phyloP scores from a whole-genome alignment of 768 basidiomycete genomes.

The Piloderma croceum region DNA sequence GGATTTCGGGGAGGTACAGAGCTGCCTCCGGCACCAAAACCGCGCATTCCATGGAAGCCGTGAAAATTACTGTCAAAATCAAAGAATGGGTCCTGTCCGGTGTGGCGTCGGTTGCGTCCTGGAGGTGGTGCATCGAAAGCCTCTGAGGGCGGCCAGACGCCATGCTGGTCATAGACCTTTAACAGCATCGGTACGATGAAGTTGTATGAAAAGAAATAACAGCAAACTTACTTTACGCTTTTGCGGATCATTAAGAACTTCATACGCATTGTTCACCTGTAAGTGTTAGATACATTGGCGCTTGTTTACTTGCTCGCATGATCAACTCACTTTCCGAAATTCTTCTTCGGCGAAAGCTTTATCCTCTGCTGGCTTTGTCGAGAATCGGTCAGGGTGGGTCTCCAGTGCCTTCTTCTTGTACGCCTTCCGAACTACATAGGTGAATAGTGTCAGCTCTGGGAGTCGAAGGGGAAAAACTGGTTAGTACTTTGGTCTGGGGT shows the following conservation, averaged over 20 bases:
- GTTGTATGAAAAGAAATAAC: background rate
- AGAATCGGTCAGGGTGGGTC: constrained; percentile 73
- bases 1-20: constrained; percentile 27
- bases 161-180: constrained; percentile 64
- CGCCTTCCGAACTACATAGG: constrained; percentile 61
- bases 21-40: constrained; percentile 19
- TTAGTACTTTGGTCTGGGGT: constrained; percentile 57
- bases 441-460: constrained; percentile 4
- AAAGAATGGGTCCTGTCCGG: constrained; percentile 12
- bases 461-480: background rate
- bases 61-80: constrained; percentile 19
- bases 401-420: constrained; percentile 67
- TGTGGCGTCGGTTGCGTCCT: constrained; percentile 6
- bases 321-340: constrained; percentile 36
- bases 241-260: constrained; percentile 57
- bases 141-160: constrained; percentile 66
- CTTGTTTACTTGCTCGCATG: constrained; percentile 18
- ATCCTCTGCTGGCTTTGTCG: constrained; percentile 45
- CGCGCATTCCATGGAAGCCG: constrained; percentile 17
- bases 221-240: constrained; percentile 45
- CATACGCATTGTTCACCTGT: constrained; percentile 75
- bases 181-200: constrained; percentile 2
- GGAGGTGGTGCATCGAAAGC: constrained; percentile 3
- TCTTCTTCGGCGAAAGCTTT: constrained; percentile 64
- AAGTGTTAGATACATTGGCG: background rate